Base-by-base conservation (phyloP, 2,329 filamentous ascomycete genomes). In the Colletotrichum tabaci region DNA sequence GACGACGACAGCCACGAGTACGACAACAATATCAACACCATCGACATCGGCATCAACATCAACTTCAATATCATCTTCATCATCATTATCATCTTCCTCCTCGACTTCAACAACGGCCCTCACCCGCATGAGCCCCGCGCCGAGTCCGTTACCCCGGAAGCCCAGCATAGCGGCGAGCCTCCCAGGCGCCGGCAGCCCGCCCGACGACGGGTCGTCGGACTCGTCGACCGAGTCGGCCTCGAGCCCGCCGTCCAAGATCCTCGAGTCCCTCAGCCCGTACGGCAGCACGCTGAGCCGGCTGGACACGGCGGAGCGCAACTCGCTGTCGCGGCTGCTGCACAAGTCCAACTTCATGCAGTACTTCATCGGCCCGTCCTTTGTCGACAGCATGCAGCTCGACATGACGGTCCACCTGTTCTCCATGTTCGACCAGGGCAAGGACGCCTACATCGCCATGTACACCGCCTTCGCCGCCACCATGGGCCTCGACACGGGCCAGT, bases 381-480 rank as follows among this genome's bases (percentile, higher is more conserved):
- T 71, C 56, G 68, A 71, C 64, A 68, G 46, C 46, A 71, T 71
- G 68, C 68, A 71, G 38, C 52, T 68, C 46, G 68, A 71, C 52
- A 71, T 71, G 68, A 71, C 65, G 4, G 65, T 71, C 23, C 68
- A 71, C 38, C 30, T 71, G 8, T 71, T 71, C 58, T 63, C 64
- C 50, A 62, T 71, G 68, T 71, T 71, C 40, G 68, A 71, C 46
- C 68, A 71, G 52, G 64, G 68, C 52, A 71, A 71, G 57, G 65
- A 71, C 58, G 68, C 68, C 46, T 71, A 71, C 46, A 68, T 71
- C 23, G 68, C 68, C 38, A 71, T 71, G 68, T 71, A 71, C 40
- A 71, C 46, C 38, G 68, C 68, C 23, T 71, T 71, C 13, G 68
- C 68, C n/a, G 52, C 68, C 2, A 53, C 44, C 0, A 71, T 68